Evolutionary conservation across 1,139 yeast species (phyloP), one percentile per base, ranked within the genome.

Genomic region (Hansenula sp.): DNA sequence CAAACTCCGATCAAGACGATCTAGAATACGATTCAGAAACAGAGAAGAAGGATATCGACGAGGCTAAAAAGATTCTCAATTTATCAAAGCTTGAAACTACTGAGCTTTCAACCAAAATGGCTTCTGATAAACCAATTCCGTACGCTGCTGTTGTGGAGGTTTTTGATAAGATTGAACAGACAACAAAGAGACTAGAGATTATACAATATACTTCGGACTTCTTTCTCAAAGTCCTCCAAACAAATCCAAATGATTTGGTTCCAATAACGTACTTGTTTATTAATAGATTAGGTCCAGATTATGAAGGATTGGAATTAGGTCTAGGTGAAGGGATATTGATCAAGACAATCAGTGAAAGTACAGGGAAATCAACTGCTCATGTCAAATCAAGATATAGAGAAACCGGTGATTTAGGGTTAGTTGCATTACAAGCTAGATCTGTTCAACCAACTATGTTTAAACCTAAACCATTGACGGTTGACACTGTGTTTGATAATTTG

Each of bases 391-490:
- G 88, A 44, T 87, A 82, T 55, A 80, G 79, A 42, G 79, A 83
- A 45, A 74, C 75, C 14, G 99, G 99, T 27, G 99, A 92, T 64
- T 71, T 92, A 48, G 99, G 99, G 0, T 66, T 76, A 22, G 94
- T 92, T 42, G 98, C 99, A 0, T 79, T 82, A 48, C 78, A 79
- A 45, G 86, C 96, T 0, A 72, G 96, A 51, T 73, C 82, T 17
- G 86, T 81, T 28, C 98, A 92, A 57, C 83, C 95, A 2, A 79
- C 96, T 2, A 89, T 92, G 97, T 88, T 90, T 62, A 86, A 86
- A 51, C 97, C 97, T 0, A 77, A 82, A 48, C 80, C 95, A 1
- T 67, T 92, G 51, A 84, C 84, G 14, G 77, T 87, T 3, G 74
- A 77, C 32, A 67, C 69, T 16, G 97, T 94, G 3, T 92, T 89